Evolutionary conservation across 129 eudicot species (phyloP).

Genomic region (Solidago caesia): DNA sequence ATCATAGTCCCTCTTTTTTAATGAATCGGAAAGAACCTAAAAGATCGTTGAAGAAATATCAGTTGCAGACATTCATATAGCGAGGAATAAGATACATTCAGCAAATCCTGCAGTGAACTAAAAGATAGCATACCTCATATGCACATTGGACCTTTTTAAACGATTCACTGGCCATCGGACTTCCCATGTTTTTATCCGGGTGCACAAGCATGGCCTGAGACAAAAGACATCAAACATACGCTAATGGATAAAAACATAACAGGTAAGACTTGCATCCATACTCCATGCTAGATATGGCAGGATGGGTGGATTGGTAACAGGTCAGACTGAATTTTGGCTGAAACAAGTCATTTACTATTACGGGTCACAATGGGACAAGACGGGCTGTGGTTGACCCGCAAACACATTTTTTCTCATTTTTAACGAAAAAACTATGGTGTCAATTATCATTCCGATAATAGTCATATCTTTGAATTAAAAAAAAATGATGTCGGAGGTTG

Average conservation of each 20-base stretch:
- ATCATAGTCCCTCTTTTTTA: conserved; percentile 86
- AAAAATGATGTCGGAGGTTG: neutral
- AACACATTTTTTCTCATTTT: neutral
- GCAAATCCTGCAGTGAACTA: neutral
- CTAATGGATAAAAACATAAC: neutral
- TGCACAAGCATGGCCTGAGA: conserved; percentile 96
- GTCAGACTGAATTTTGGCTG: neutral
- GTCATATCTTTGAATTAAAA: neutral
- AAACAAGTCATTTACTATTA: neutral
- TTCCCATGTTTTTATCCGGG: conserved; percentile 99
- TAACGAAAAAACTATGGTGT: neutral
- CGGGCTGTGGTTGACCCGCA: neutral
- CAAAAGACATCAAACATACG: neutral
- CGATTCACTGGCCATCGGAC: conserved; percentile 91
- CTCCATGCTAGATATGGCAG: neutral
- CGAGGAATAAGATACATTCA: neutral
- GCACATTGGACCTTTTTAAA: conserved; percentile 96
- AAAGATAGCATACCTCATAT: conserved; percentile 56
- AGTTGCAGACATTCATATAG: conserved; percentile 13
- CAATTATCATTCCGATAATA: neutral
- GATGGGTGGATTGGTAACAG: neutral
- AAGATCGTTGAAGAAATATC: conserved; percentile 5
- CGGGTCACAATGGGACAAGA: neutral
- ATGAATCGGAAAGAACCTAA: conserved; percentile 95
- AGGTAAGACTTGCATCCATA: neutral